These are phyloP conservation scores for Asterionellopsis glacialis DNA, from an alignment of 108 stramenopile species.

Conservation along the genomic window DNA sequence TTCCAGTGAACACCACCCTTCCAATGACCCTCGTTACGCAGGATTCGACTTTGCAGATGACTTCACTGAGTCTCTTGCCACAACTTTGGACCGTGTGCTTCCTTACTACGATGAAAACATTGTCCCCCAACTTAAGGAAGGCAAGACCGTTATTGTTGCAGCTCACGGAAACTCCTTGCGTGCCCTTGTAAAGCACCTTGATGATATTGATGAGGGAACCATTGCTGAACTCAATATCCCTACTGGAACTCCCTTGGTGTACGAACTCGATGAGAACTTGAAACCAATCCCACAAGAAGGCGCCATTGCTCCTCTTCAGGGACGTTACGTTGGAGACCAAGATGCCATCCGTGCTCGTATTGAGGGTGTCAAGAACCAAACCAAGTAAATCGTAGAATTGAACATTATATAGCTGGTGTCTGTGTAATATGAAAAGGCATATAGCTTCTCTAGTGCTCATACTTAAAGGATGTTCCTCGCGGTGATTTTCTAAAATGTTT, in stretches of 20 bases:
- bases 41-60: conserved; percentile 51
- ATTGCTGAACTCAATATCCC: conserved; percentile 91
- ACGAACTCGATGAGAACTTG: conserved; percentile 84
- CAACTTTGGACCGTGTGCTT: conserved; percentile 85
- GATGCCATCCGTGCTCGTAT: conserved; percentile 93
- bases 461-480: no score
- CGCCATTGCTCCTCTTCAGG: conserved; percentile 88
- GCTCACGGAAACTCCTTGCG: conserved; percentile 92
- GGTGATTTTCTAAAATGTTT: no score
- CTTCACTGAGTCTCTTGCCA: conserved; percentile 81
- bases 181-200: conserved; percentile 90
- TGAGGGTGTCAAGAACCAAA: conserved; percentile 96
- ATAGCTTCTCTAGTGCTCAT: no score
- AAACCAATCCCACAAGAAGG: conserved; percentile 66
- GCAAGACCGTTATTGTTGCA: conserved; percentile 79
- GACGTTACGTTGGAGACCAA: conserved; percentile 95
- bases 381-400: conserved; percentile 62
- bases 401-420: no score
- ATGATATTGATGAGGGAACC: conserved; percentile 67
- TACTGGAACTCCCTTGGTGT: conserved; percentile 86
- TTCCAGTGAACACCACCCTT: conserved; percentile 64
- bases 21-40: conserved; percentile 82
- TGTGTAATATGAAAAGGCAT: no score
- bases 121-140: conserved; percentile 72
- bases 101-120: conserved; percentile 75